Base-by-base conservation (phyloP, 1,284 basidiomycete genomes). In the Malassezia cuniculi region DNA sequence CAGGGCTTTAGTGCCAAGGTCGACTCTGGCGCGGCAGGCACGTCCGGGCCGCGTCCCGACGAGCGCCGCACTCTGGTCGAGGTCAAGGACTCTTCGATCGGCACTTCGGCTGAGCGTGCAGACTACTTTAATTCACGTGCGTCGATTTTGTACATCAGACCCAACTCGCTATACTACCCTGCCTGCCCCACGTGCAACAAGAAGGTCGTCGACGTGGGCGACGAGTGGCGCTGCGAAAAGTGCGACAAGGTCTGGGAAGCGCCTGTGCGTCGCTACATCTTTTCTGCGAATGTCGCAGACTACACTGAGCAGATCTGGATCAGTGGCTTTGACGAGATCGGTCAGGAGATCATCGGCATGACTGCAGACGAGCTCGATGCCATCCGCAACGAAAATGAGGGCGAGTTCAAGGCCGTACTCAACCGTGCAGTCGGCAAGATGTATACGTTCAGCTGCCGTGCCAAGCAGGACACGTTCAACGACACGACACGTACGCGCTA, bases 261-360 rank as follows among this genome's bases (percentile, higher is more conserved):
- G 24, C 90, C 90, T 3, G 77, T 85, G 54, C 77, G 89, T 68
- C 75, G 90, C 82, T 97, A 94, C 69, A 81, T 94, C 50, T 75
- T 97, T 50, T 76, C 78, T 20, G 75, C 93, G 70, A 85, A 85
- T 39, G 81, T 86, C 10, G 78, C 85, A 26, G 93, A 99, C 68
- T 76, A 81, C 69, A 82, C 85, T 11, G 80, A 79, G 15, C 82
- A 87, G 64, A 76, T 80, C 18, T 99, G 90, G 90, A 71, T 97
- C 29, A 83, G 83, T 44, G 86, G 85, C 1, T 97, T 97, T 74
- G 94, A 97, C 67, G 93, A 97, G 11, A 78, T 82, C 20, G 90
- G 87, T 3, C 69, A 78, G 43, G 71, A 73, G 15, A 78, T 97
- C 50, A 50, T 64, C 20, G 82, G 78, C 22, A 79, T 79, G 71